Evolutionary conservation across 305 asterid species (phyloP).

Genomic region (Fraxinus floribunda): DNA sequence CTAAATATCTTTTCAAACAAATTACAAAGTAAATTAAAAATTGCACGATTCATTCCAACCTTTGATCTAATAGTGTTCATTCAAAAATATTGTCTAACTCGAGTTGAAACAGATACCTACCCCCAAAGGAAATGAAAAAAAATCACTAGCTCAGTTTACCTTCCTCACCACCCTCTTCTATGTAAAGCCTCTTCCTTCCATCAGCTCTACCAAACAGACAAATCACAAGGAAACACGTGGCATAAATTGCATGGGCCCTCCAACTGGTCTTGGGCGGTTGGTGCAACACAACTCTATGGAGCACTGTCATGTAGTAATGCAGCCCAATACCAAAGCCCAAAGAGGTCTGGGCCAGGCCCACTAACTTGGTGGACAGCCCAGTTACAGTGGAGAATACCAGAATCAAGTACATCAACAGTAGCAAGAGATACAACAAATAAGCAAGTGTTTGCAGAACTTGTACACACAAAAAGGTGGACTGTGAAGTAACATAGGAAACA

Average conservation of each 20-base stretch:
- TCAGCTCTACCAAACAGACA: slow-evolving; percentile 59
- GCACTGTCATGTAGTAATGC: slow-evolving; percentile 85
- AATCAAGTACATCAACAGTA: slow-evolving; percentile 70
- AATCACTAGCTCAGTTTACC: slow-evolving; percentile 57
- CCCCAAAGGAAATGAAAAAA: background rate
- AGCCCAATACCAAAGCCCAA: slow-evolving; percentile 89
- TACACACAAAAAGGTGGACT: slow-evolving; percentile 69
- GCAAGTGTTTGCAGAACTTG: slow-evolving; percentile 67
- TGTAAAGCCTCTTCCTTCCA: slow-evolving; percentile 69
- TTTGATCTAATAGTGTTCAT: too few relatives aligned
- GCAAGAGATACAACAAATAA: slow-evolving; percentile 74
- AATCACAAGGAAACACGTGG: slow-evolving; percentile 76
- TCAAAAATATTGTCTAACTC: background rate
- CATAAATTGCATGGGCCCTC: slow-evolving; percentile 69
- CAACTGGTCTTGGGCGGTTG: slow-evolving; percentile 82
- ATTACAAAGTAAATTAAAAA: background rate
- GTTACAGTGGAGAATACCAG: slow-evolving; percentile 68
- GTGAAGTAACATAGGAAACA: slow-evolving; percentile 78
- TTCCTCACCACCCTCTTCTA: slow-evolving; percentile 68
- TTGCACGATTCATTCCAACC: background rate
- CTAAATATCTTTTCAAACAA: background rate
- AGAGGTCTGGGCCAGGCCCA: slow-evolving; percentile 69
- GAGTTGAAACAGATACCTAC: background rate
- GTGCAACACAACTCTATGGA: slow-evolving; percentile 65
- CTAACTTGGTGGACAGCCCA: slow-evolving; percentile 46